Conservation (phyloP, 306 rosid species). For the Acacia acuminata region DNA sequence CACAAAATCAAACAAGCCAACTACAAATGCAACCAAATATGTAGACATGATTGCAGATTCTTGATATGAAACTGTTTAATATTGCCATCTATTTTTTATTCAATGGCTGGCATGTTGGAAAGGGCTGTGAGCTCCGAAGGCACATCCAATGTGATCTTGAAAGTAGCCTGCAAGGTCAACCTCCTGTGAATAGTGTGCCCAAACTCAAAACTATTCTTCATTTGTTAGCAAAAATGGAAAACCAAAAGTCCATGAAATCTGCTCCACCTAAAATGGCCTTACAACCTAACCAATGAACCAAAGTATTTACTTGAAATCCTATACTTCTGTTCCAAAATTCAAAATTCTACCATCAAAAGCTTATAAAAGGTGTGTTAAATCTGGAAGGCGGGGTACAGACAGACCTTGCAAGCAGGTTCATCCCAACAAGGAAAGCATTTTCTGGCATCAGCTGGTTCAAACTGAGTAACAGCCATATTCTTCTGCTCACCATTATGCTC, state of each 20-base stretch:
- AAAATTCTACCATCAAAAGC: constrained; percentile 6
- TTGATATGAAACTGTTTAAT: constrained; percentile 65
- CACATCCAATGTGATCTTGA: constrained; percentile 86
- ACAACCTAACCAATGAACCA: constrained; percentile 26
- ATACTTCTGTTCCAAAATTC: constrained; percentile 9
- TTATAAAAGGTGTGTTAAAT: constrained; percentile 17
- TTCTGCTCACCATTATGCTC: constrained; percentile 83
- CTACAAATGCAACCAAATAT: constrained; percentile 87
- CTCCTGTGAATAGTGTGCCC: neutral
- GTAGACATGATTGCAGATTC: constrained; percentile 97
- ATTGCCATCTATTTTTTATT: constrained; percentile 64
- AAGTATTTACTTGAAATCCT: constrained; percentile 22
- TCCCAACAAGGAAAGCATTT: constrained; percentile 99
- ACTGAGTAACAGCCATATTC: constrained; percentile 97
- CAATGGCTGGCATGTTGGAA: constrained; percentile 90
- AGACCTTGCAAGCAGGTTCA: constrained; percentile 96
- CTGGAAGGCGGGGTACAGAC: constrained; percentile 19
- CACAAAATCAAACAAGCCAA: constrained; percentile 88
- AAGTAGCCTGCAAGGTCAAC: constrained; percentile 74
- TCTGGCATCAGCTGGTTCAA: constrained; percentile 98
- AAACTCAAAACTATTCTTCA: constrained; percentile 33
- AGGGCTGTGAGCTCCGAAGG: constrained; percentile 79
- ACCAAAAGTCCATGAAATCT: constrained; percentile 12
- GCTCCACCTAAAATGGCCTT: constrained; percentile 1
- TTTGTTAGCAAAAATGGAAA: constrained; percentile 21